Evolutionary conservation across 768 basidiomycete species (phyloP).

Genomic region (Macrocybe gigantea): DNA sequence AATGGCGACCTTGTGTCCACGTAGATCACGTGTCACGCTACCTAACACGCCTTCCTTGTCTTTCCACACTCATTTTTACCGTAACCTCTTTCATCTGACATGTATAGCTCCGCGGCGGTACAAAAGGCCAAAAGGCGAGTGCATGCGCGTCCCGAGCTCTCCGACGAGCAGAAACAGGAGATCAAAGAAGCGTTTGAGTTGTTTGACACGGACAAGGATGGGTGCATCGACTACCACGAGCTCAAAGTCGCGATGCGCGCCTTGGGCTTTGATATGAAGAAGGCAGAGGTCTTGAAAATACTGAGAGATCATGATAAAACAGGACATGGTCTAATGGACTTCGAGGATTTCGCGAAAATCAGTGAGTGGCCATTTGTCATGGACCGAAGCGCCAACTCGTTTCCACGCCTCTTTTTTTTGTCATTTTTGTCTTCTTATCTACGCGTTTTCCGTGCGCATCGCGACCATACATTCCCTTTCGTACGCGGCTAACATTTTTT

Average conservation of each 20-base stretch:
- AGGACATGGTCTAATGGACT: constrained; percentile 81
- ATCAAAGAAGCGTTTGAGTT: constrained; percentile 99
- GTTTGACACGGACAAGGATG: constrained; percentile 99
- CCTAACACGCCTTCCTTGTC: constrained; percentile 1
- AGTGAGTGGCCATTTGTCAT: constrained; percentile 47
- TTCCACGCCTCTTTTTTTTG: constrained; percentile 3
- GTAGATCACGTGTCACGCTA: not conserved
- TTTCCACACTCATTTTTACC: constrained; percentile 2
- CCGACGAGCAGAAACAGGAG: constrained; percentile 90
- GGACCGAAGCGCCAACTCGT: not conserved
- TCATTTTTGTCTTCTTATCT: not conserved
- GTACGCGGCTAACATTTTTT: not conserved
- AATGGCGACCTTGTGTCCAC: too few species aligned
- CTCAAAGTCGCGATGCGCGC: constrained; percentile 99
- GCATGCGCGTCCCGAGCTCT: constrained; percentile 75
- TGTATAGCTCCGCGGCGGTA: constrained; percentile 63
- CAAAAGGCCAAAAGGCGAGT: constrained; percentile 72
- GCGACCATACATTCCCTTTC: constrained; percentile 5
- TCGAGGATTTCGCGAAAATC: constrained; percentile 90
- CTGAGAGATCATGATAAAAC: constrained; percentile 87
- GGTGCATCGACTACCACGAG: constrained; percentile 94
- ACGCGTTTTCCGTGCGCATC: constrained; percentile 6
- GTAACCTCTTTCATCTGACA: constrained; percentile 15
- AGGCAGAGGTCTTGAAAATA: constrained; percentile 94
- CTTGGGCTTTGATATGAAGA: constrained; percentile 96